Evolutionary conservation across 2,329 filamentous ascomycete species (phyloP), one percentile per base, ranked within the genome.

Genomic region (Pyrenophora teres): DNA sequence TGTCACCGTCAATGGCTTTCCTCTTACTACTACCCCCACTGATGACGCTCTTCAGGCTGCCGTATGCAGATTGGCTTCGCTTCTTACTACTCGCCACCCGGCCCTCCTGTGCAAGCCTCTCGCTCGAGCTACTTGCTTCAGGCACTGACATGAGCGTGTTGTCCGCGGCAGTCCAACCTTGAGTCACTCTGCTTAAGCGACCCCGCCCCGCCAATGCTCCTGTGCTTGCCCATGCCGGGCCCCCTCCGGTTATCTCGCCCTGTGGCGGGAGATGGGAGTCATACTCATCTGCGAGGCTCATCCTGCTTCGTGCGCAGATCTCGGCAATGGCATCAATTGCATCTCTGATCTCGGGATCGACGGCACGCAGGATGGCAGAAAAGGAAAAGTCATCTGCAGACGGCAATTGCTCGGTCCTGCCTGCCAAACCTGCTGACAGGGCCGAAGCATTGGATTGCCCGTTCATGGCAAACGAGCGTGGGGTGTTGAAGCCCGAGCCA

Each of bases 281-380:
- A 65, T 87, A 84, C 64, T 86, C 83, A 62, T 86, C 83, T 8
- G 84, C 83, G 52, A 87, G 71, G 60, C 83, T 85, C 63, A 85
- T 73, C 58, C 80, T 80, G 68, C 82, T 86, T 52, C 82, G 77
- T 3, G 84, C 83, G 59, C 82, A 84, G 53, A 87, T 85, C 60
- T 85, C 82, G 19, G 83, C 83, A 59, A 87, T 86, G 13, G 82
- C 81, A 62, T 86, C 81, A 46, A 87, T 77, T 8, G 83, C 83
- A 12, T 73, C 73, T 55, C 80, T 75, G 40, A 86, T 83, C 59
- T 86, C 83, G 10, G 81, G 79, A 49, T 85, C 81, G 48, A 84
- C 81, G 23, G 82, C 80, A 19, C 77, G 76, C 12, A 84, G 71
- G 52, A 84, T 83, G 23, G 78, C 77, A 25, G 79, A 80, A 58